These are phyloP conservation scores for Auriscalpium microsporum DNA, from an alignment of 768 basidiomycete genomes.

Conservation along the genomic window DNA sequence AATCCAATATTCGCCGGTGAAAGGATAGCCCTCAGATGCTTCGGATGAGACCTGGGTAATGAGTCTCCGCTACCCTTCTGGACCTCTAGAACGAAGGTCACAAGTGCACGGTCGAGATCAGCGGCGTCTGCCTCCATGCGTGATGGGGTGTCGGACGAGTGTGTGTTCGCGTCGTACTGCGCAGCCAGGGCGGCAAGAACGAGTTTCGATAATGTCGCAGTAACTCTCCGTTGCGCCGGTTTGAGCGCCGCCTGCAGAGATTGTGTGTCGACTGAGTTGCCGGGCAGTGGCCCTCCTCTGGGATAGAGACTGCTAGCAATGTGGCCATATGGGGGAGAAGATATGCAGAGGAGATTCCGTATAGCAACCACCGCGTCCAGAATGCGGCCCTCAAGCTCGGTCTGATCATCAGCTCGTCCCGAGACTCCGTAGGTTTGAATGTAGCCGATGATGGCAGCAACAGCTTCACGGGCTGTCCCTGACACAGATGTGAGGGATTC, in stretches of 20 bases:
- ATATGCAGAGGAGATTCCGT: constrained; percentile 66
- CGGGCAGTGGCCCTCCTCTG: not conserved
- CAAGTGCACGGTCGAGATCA: constrained; percentile 64
- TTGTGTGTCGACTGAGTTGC: constrained; percentile 23
- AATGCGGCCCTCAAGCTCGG: constrained; percentile 55
- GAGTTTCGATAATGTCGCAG: constrained; percentile 81
- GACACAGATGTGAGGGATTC: constrained; percentile 56
- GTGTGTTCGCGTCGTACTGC: constrained; percentile 66
- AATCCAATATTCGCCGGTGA: constrained; percentile 57
- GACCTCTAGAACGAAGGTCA: constrained; percentile 63
- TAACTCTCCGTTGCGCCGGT: constrained; percentile 76
- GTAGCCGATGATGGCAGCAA: constrained; percentile 54
- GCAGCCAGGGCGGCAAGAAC: constrained; percentile 88
- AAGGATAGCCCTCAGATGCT: constrained; percentile 56
- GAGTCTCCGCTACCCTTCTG: constrained; percentile 41
- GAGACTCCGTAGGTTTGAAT: constrained; percentile 38
- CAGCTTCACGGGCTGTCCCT: constrained; percentile 46
- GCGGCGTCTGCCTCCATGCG: constrained; percentile 71
- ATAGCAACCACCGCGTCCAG: constrained; percentile 59
- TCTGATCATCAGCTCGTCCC: constrained; percentile 46
- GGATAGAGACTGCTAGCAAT: constrained; percentile 33
- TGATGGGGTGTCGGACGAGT: constrained; percentile 51
- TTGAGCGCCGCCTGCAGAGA: constrained; percentile 50
- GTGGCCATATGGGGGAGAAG: constrained; percentile 51
- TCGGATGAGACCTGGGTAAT: constrained; percentile 27